phyloP scores from a whole-genome alignment of 345 rosid genomes.

The Arabidopsis suecica region DNA sequence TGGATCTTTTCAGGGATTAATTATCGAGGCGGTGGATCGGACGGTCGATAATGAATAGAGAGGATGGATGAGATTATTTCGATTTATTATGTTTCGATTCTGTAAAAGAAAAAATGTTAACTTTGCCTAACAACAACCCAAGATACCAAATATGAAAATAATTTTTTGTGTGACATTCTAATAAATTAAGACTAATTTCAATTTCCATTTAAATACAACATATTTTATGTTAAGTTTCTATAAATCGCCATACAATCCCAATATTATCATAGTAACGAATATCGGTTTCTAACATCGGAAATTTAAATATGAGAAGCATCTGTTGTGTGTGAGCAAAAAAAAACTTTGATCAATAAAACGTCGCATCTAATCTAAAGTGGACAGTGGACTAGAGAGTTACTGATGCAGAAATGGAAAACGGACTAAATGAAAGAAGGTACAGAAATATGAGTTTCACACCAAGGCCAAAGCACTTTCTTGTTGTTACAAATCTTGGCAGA shows the following conservation, averaged over 20 bases:
- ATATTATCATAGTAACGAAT: no score
- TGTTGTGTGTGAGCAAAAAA: not conserved
- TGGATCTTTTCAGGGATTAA: not conserved
- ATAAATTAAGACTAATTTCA: no score
- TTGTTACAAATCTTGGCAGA: not conserved
- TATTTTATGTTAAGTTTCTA: no score
- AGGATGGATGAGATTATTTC: constrained; percentile 15
- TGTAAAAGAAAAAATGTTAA: no score
- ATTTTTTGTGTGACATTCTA: no score
- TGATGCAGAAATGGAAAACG: not conserved
- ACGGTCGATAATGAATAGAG: not conserved
- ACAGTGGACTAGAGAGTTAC: not conserved
- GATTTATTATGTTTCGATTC: not conserved
- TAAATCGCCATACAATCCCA: no score
- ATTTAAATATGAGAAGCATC: no score
- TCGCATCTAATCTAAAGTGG: not conserved
- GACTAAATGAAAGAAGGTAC: not conserved
- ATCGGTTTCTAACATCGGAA: no score
- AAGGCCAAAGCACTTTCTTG: not conserved
- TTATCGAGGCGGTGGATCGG: not conserved
- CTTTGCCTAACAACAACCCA: no score
- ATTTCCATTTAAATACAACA: no score
- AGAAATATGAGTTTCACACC: not conserved
- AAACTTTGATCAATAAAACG: not conserved
- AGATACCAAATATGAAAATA: no score